Evolutionary conservation across 2,329 filamentous ascomycete genomes (phyloP).

Genomic region (Pseudogymnoascus sp.): DNA sequence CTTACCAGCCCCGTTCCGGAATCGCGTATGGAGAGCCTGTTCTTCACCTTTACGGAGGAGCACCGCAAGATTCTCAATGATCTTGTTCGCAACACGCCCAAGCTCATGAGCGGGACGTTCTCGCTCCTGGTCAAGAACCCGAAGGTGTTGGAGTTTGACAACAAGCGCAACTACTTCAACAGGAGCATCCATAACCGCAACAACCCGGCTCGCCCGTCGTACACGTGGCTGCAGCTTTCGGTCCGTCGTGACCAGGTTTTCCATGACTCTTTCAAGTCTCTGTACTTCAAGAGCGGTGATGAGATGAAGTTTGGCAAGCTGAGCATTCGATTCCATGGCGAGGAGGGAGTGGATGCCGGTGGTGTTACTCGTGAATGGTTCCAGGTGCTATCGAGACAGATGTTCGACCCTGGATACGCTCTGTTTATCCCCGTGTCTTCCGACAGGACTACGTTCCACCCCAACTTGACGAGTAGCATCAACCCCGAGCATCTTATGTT

Average conservation of each 20-base stretch:
- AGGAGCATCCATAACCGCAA: constrained; percentile 77
- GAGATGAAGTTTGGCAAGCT: constrained; percentile 99
- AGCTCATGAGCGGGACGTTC: constrained; percentile 97
- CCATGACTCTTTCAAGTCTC: constrained; percentile 95
- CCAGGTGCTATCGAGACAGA: constrained; percentile 91
- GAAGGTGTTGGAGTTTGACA: constrained; percentile 97
- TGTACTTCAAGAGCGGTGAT: constrained; percentile 93
- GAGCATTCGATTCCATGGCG: constrained; percentile 93
- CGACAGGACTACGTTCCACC: constrained; percentile 97
- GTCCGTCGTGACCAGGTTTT: constrained; percentile 94
- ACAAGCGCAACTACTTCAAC: constrained; percentile 98
- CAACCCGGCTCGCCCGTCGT: constrained; percentile 63
- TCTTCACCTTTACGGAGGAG: constrained; percentile 96
- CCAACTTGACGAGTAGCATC: constrained; percentile 87
- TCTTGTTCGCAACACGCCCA: constrained; percentile 91
- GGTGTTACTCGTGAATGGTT: constrained; percentile 99
- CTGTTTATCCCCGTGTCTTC: constrained; percentile 95
- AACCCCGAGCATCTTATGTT: constrained; percentile 95
- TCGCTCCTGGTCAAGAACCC: constrained; percentile 95
- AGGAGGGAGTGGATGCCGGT: constrained; percentile 95
- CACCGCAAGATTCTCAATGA: constrained; percentile 97
- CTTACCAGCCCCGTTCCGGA: constrained; percentile 73
- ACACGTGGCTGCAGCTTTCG: constrained; percentile 71
- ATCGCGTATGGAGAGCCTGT: constrained; percentile 76
- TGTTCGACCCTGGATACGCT: constrained; percentile 98